Evolutionary conservation across 345 rosid genomes (phyloP).

Genomic region (Dimocarpus longan): DNA sequence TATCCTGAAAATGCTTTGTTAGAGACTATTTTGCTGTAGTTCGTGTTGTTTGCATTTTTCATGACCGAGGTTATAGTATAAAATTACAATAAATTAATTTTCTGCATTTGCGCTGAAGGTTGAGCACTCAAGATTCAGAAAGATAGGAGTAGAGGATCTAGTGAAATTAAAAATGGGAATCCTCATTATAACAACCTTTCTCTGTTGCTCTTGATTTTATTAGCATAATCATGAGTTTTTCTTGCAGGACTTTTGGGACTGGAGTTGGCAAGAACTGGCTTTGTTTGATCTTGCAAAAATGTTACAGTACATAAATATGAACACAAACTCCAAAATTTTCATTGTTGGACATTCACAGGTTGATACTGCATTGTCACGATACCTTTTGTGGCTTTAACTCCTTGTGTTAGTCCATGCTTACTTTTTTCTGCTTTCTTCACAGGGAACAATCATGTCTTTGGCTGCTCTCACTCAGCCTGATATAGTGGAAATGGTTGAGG

Average conservation of each 20-base stretch:
- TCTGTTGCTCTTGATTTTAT: background rate
- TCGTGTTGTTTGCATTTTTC: background rate
- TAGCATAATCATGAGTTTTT: conserved; percentile 14
- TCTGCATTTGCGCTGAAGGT: background rate
- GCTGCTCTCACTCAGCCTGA: conserved; percentile 85
- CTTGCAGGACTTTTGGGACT: conserved; percentile 89
- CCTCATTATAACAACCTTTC: background rate
- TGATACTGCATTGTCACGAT: conserved; percentile 5
- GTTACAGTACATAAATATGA: conserved; percentile 51
- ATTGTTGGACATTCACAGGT: conserved; percentile 99
- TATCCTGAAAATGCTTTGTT: background rate
- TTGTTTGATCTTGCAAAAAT: conserved; percentile 74
- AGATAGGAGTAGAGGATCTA: background rate
- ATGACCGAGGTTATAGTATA: background rate
- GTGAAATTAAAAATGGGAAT: background rate
- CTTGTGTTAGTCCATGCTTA: conserved; percentile 4
- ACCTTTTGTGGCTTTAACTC: conserved; percentile 1
- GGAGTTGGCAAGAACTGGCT: conserved; percentile 99
- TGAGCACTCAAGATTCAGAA: background rate
- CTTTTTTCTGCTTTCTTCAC: conserved; percentile 9
- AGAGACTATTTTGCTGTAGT: background rate
- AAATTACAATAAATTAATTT: background rate
- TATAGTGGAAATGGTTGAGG: conserved; percentile 78
- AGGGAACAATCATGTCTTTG: conserved; percentile 93
- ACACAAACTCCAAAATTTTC: conserved; percentile 64